phyloP scores from a whole-genome alignment of 768 basidiomycete genomes.

The Mycena rosella region DNA sequence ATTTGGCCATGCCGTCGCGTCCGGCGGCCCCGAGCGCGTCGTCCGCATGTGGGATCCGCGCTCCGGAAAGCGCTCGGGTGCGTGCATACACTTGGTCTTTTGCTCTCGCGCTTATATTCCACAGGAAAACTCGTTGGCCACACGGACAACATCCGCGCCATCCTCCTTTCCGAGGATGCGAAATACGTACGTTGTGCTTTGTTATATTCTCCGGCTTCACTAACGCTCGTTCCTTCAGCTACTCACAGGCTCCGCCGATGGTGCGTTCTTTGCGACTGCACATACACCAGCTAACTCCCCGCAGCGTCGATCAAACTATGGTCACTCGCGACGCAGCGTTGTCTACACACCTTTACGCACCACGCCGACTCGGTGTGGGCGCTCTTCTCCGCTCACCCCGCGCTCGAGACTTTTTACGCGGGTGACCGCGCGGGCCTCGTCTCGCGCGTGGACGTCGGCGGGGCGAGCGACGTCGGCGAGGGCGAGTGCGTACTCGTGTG shows the following conservation, averaged over 20 bases:
- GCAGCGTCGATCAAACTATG: slow-evolving; percentile 90
- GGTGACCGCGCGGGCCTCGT: slow-evolving; percentile 94
- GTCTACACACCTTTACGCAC: slow-evolving; percentile 95
- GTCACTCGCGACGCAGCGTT: slow-evolving; percentile 90
- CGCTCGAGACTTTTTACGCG: slow-evolving; percentile 91
- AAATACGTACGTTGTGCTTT: slow-evolving; percentile 80
- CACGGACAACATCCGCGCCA: slow-evolving; percentile 95
- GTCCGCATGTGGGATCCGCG: slow-evolving; percentile 95
- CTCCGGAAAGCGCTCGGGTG: slow-evolving; percentile 76
- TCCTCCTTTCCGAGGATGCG: slow-evolving; percentile 90
- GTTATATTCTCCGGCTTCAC: slow-evolving; percentile 18
- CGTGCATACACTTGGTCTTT: background rate
- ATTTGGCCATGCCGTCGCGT: slow-evolving; percentile 84
- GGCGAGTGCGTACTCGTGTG: slow-evolving; percentile 92
- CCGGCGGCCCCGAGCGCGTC: slow-evolving; percentile 93
- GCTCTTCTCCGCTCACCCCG: slow-evolving; percentile 87
- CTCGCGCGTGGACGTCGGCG: slow-evolving; percentile 84
- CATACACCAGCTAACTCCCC: slow-evolving; percentile 4
- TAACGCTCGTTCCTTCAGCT: slow-evolving; percentile 56
- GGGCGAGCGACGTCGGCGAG: slow-evolving; percentile 78
- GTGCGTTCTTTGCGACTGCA: slow-evolving; percentile 47
- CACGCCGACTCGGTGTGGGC: slow-evolving; percentile 98
- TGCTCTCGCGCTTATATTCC: slow-evolving; percentile 5
- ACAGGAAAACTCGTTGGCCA: slow-evolving; percentile 91
- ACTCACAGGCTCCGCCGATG: slow-evolving; percentile 89